Percentiles rank a stretch among this genome's conserved stretches.
Evolutionary conservation across 257 asterid species (phyloP).

Genomic region (Jaltomata sinuosa): DNA sequence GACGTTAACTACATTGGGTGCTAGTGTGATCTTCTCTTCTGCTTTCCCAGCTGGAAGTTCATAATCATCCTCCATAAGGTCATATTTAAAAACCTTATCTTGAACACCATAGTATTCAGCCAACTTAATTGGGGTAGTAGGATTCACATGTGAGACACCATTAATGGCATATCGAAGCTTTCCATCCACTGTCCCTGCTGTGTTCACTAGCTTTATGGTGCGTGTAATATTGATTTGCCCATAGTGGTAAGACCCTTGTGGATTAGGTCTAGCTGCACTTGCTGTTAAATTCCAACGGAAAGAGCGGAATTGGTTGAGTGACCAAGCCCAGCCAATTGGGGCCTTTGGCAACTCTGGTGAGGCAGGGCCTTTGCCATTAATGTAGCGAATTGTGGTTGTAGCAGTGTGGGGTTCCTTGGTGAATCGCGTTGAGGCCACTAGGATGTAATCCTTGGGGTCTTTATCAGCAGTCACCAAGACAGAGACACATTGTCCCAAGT

Average conservation of each 20-base stretch:
- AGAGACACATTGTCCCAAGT: slow-evolving; percentile 53
- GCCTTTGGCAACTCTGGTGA: slow-evolving; percentile 30
- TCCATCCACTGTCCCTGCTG: slow-evolving; percentile 18
- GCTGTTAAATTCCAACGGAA: slow-evolving; percentile 60
- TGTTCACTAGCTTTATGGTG: slow-evolving; percentile 33
- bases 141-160: slow-evolving; percentile 42
- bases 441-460: slow-evolving; percentile 37
- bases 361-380: slow-evolving; percentile 30
- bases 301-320: slow-evolving; percentile 49
- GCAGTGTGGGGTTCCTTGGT: slow-evolving; percentile 18
- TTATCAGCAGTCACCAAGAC: slow-evolving; percentile 45
- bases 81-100: slow-evolving; percentile 35
- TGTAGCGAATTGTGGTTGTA: slow-evolving; percentile 32
- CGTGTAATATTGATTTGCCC: slow-evolving; percentile 53
- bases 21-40: slow-evolving; percentile 7
- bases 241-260: slow-evolving; percentile 66
- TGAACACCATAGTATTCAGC: slow-evolving; percentile 41
- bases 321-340: slow-evolving; percentile 43
- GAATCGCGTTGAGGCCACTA: slow-evolving; percentile 52
- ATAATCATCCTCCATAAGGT: slow-evolving; percentile 25
- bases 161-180: slow-evolving; percentile 40
- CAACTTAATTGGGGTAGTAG: slow-evolving; percentile 45
- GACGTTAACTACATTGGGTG: slow-evolving; percentile 48
- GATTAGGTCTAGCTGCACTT: slow-evolving; percentile 69
- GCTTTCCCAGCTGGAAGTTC: slow-evolving; percentile 12